Percentiles rank a stretch among this genome's conserved stretches.
Conservation (phyloP, 208 protist genomes). For the Endotrypanum monterogeii region DNA sequence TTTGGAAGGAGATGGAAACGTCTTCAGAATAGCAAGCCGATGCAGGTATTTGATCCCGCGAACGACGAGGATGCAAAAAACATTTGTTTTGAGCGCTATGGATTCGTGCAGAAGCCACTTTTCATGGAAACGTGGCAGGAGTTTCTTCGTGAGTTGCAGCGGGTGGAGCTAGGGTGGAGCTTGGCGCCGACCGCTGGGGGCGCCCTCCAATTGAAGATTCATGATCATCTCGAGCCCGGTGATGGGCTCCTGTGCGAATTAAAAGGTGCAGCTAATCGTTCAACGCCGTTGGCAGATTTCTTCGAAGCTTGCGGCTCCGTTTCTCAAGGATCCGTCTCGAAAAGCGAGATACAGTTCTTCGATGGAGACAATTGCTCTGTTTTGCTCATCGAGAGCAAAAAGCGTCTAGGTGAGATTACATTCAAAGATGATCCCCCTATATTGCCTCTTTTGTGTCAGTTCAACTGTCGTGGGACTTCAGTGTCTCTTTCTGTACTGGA, state of each 20-base stretch:
- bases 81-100: slow-evolving; percentile 69
- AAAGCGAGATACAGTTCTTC: slow-evolving; percentile 27
- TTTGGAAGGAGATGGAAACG: slow-evolving; percentile 30
- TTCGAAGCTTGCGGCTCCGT: slow-evolving; percentile 63
- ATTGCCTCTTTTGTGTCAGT: slow-evolving; percentile 45
- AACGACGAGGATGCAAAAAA: slow-evolving; percentile 59
- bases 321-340: slow-evolving; percentile 23
- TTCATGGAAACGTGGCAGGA: slow-evolving; percentile 65
- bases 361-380: slow-evolving; percentile 16
- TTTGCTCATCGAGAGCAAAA: slow-evolving; percentile 30
- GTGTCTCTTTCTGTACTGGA: slow-evolving; percentile 68
- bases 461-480: slow-evolving; percentile 51
- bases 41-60: slow-evolving; percentile 6
- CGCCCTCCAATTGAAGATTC: slow-evolving; percentile 46
- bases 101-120: slow-evolving; percentile 70
- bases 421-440: slow-evolving; percentile 36
- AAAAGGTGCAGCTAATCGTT: slow-evolving; percentile 33
- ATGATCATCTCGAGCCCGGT: slow-evolving; percentile 54
- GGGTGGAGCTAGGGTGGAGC: slow-evolving; percentile 68
- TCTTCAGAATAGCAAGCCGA: neutral
- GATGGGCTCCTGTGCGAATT: slow-evolving; percentile 58
- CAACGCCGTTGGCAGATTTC: slow-evolving; percentile 66
- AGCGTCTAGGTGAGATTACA: slow-evolving; percentile 10
- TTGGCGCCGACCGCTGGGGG: slow-evolving; percentile 51
- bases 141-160: slow-evolving; percentile 64